Evolutionary conservation across 805 yeast species (phyloP), one percentile per base, ranked within the genome.

Genomic region (Zygosaccharomyces bailii): DNA sequence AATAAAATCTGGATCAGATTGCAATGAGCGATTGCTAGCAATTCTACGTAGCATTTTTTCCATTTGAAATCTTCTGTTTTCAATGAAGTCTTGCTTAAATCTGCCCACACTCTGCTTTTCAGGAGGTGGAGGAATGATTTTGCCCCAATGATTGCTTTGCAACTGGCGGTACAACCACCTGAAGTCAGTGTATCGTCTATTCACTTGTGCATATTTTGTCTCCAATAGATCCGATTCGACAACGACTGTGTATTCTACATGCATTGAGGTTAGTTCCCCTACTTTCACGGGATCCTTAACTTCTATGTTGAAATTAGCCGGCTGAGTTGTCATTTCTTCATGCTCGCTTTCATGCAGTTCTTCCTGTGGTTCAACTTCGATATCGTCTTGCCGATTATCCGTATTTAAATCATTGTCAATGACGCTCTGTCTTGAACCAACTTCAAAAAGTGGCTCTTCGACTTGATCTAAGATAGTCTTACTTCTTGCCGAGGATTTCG

Each of bases 101-200:
- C 96, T 75, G 4, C 98, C 97, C 44, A 90, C 83, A 5, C 85
- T 84, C 50, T 95, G 96, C 63, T 93, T 95, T 48, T 86, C 95
- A 0, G 97, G 90, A 3, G 98, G 97, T 1, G 98, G 96, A 1
- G 99, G 98, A 18, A 93, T 81, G 29, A 93, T 82, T 46, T 75
- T 73, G 0, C 99, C 99, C 27, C 96, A 95, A 59, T 93, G 89
- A 54, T 84, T 86, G 56, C 79, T 77, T 57, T 85, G 86, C 19
- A 93, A 70, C 55, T 90, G 96, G 52, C 86, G 87, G 63, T 89
- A 91, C 9, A 93, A 72, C 98, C 98, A 91, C 49, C 96, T 71
- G 66, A 93, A 91, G 64, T 93, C 99, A 42, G 82, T 79, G 65
- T 91, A 93, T 52, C 99, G 75, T 60, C 99, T 74, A 4, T 87